Conservation (phyloP, 805 yeast genomes). For the Wickerhamiella vanderwaltii region DNA sequence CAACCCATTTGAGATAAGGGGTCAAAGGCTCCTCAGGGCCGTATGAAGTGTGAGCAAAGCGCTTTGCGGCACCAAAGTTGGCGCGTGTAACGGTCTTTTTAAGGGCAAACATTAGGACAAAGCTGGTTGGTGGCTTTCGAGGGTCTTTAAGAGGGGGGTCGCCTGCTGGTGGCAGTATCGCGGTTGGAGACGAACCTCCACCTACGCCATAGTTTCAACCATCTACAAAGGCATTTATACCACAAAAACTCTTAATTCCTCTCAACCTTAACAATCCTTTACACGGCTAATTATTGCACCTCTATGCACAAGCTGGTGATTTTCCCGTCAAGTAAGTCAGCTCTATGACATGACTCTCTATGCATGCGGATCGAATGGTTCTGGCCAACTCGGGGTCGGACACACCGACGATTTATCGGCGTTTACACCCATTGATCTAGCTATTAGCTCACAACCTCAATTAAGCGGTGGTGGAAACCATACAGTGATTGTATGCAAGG, state of each 20-base stretch:
- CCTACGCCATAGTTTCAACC: no score
- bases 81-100: conserved; percentile 5
- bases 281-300: no score
- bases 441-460: background rate
- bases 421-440: conserved; percentile 28
- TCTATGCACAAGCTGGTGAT: no score
- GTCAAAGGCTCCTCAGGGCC: conserved; percentile 22
- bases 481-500: conserved; percentile 47
- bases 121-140: conserved; percentile 7
- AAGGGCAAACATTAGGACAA: conserved; percentile 6
- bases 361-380: conserved; percentile 79
- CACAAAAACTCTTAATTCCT: no score
- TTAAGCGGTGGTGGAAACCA: conserved; percentile 75
- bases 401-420: conserved; percentile 38
- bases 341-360: no score
- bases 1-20: conserved; percentile 21
- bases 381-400: conserved; percentile 55
- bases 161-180: background rate
- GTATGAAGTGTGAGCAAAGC: conserved; percentile 13
- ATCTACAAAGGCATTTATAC: no score
- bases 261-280: no score
- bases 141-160: background rate
- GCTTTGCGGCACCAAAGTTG: conserved; percentile 3
- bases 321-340: no score
- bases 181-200: no score